Conservation (phyloP, 139 green algal species). For the Desmodesmus armatus region DNA sequence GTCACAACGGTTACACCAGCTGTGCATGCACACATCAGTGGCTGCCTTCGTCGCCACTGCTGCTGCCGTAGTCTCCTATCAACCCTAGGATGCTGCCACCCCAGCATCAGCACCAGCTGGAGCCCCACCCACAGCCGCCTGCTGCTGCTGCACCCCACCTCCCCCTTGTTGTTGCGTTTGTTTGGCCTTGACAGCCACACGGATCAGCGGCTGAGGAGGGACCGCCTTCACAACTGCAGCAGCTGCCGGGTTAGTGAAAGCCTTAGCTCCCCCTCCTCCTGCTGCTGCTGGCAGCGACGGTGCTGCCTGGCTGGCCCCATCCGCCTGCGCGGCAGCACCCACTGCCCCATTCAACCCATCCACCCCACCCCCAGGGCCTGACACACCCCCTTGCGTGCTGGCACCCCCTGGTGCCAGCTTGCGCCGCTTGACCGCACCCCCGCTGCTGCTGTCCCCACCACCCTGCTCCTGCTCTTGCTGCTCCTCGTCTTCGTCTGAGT, state of each 20-base stretch:
- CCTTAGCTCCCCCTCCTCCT: constrained; percentile 31
- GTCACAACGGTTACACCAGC: not conserved
- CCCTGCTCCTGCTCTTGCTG: too few species aligned
- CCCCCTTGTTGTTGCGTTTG: not conserved
- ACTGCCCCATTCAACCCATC: not conserved
- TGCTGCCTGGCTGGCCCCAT: not conserved
- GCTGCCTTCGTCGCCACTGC: constrained; percentile 6
- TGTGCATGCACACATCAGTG: not conserved
- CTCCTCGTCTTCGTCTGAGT: constrained; percentile 43
- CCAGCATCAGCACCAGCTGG: not conserved
- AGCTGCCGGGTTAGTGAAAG: constrained; percentile 47
- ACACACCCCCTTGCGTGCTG: too few species aligned
- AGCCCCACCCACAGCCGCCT: not conserved
- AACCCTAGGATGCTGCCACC: constrained; percentile 50
- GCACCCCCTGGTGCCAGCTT: too few species aligned
- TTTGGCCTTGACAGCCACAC: too few species aligned
- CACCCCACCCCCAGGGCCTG: not conserved
- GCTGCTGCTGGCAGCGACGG: constrained; percentile 37
- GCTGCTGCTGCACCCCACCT: not conserved
- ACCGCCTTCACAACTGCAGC: too few species aligned
- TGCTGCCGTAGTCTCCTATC: constrained; percentile 54
- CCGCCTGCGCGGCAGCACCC: not conserved
- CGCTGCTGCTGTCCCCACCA: too few species aligned
- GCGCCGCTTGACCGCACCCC: too few species aligned
- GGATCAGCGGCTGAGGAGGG: too few species aligned